Conservation (phyloP, 352 stramenopile species). For the Globisporangium heterothallicum region DNA sequence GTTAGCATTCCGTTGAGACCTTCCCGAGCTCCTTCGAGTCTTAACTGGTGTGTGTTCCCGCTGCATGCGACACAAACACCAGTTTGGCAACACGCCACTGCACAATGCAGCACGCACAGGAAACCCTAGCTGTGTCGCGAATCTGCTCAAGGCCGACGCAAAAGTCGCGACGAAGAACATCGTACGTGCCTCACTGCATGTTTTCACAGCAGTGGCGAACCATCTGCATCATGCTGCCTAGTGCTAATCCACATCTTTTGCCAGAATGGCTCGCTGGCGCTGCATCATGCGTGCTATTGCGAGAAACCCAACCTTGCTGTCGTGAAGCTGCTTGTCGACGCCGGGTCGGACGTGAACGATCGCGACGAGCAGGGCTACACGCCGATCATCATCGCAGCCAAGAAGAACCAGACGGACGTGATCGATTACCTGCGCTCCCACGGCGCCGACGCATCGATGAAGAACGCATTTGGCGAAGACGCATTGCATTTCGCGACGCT, state of each 20-base stretch:
- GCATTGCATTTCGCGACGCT: slow-evolving; percentile 59
- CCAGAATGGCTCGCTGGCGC: slow-evolving; percentile 62
- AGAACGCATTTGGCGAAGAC: slow-evolving; percentile 62
- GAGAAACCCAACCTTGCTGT: slow-evolving; percentile 47
- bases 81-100: slow-evolving; percentile 79
- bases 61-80: background rate
- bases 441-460: slow-evolving; percentile 40
- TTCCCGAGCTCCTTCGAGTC: background rate
- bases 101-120: slow-evolving; percentile 67
- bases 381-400: slow-evolving; percentile 63
- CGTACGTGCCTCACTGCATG: slow-evolving; percentile 19
- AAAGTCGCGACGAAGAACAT: slow-evolving; percentile 43
- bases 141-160: slow-evolving; percentile 47
- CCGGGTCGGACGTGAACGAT: slow-evolving; percentile 57
- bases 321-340: slow-evolving; percentile 46
- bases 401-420: slow-evolving; percentile 64
- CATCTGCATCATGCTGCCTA: background rate
- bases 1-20: too few relatives aligned
- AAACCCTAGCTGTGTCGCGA: slow-evolving; percentile 33
- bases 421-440: slow-evolving; percentile 47
- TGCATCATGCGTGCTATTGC: slow-evolving; percentile 81
- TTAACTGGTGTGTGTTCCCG: background rate
- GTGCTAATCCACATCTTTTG: background rate
- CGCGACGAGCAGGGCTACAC: slow-evolving; percentile 56
- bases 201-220: background rate